Conservation (phyloP, 495 filamentous ascomycete species). For the Collariella sp. region DNA sequence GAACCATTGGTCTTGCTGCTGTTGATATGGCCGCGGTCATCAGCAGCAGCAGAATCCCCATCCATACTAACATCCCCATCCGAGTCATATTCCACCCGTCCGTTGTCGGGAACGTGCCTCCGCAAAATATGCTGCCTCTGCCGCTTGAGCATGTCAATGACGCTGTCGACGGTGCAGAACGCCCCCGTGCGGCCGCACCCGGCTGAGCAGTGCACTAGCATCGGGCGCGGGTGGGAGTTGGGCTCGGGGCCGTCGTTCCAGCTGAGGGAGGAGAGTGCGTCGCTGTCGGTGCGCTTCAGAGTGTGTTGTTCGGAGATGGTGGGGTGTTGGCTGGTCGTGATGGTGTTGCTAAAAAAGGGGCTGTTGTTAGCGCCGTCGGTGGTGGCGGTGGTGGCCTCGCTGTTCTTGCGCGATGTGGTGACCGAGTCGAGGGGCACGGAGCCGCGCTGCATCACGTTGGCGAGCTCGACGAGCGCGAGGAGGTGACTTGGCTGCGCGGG, state of each 20-base stretch:
- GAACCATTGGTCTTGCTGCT: background rate
- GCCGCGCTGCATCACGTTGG: constrained; percentile 52
- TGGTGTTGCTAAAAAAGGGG: constrained; percentile 1
- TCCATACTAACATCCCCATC: constrained; percentile 42
- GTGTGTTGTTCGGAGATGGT: background rate
- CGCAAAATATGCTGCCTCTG: constrained; percentile 42
- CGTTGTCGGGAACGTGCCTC: background rate
- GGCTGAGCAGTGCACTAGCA: constrained; percentile 91
- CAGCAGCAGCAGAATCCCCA: background rate
- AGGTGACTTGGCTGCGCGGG: constrained; percentile 83
- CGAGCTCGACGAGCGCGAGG: constrained; percentile 77
- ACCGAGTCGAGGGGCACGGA: constrained; percentile 30
- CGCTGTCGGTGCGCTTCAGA: constrained; percentile 7
- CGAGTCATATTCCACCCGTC: constrained; percentile 9
- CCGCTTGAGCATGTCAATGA: constrained; percentile 84
- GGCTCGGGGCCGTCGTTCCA: constrained; percentile 48
- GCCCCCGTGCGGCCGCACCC: constrained; percentile 93
- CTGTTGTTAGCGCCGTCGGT: background rate
- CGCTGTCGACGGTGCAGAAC: constrained; percentile 92
- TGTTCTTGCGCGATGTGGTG: constrained; percentile 7
- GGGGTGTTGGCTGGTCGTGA: background rate
- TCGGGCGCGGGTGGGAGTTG: constrained; percentile 49
- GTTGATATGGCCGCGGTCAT: background rate
- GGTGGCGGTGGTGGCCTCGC: background rate
- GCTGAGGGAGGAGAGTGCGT: constrained; percentile 17